Evolutionary conservation across 2,329 filamentous ascomycete genomes (phyloP).

Genomic region (Epichloe gansuensis): DNA sequence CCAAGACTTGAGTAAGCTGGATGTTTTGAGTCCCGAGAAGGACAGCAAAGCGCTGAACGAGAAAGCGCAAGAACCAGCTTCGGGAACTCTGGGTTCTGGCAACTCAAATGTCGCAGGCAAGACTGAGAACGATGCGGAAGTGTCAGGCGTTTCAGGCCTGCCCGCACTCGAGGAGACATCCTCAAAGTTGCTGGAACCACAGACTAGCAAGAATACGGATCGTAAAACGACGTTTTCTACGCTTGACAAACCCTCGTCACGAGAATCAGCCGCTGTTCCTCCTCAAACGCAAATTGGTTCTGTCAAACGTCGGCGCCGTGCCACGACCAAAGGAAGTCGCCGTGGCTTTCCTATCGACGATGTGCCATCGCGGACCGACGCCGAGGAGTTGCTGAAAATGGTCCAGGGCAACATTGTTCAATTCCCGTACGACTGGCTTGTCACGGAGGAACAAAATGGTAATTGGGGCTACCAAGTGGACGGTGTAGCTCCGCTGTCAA

Average conservation of each 20-base stretch:
- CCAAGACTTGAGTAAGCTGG: constrained; percentile 19
- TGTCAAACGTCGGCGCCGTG: constrained; percentile 51
- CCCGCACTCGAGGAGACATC: constrained; percentile 31
- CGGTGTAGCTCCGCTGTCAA: constrained; percentile 88
- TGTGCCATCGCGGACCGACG: constrained; percentile 60
- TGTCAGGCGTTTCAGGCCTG: constrained; percentile 30
- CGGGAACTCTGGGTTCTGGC: constrained; percentile 22
- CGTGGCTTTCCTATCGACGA: constrained; percentile 60
- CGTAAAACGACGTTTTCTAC: constrained; percentile 46
- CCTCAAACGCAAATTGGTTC: constrained; percentile 30
- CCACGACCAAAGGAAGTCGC: constrained; percentile 57
- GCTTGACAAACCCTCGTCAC: constrained; percentile 34
- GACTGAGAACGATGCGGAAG: background rate
- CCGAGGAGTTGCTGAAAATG: constrained; percentile 68
- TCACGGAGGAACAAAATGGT: constrained; percentile 79
- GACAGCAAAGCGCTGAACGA: constrained; percentile 23
- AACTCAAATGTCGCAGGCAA: constrained; percentile 21
- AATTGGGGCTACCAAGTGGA: constrained; percentile 98
- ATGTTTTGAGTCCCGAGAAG: constrained; percentile 21
- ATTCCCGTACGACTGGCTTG: constrained; percentile 94
- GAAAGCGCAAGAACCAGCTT: constrained; percentile 7
- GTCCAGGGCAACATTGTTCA: constrained; percentile 81
- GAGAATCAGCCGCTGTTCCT: constrained; percentile 18
- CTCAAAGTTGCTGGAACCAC: constrained; percentile 21
- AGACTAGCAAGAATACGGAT: constrained; percentile 29